Evolutionary conservation across 345 rosid genomes (phyloP).

Genomic region (Salix arbutifolia): DNA sequence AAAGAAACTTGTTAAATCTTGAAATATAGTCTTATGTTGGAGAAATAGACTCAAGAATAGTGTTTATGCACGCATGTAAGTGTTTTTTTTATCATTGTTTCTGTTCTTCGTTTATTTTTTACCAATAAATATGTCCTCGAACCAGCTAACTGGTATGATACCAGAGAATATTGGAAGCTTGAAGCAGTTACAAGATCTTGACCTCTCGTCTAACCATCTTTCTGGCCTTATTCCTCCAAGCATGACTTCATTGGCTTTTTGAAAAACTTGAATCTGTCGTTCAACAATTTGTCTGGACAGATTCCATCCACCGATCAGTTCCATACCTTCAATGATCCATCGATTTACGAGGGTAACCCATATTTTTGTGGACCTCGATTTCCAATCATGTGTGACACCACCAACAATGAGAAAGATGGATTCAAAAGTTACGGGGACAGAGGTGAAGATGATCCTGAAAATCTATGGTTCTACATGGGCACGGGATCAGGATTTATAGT

Average conservation of each 20-base stretch:
- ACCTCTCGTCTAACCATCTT: slow-evolving; percentile 16
- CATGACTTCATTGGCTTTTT: slow-evolving; percentile 15
- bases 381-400: slow-evolving; percentile 1
- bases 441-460: neutral
- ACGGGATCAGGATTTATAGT: slow-evolving; percentile 3
- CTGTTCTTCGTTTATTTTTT: too few species aligned
- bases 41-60: too few species aligned
- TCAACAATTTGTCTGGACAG: slow-evolving; percentile 24
- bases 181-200: slow-evolving; percentile 11
- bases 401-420: neutral
- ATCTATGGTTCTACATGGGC: neutral
- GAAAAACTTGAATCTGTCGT: slow-evolving; percentile 23
- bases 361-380: slow-evolving; percentile 15
- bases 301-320: slow-evolving; percentile 24
- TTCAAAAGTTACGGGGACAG: neutral
- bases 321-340: slow-evolving; percentile 16
- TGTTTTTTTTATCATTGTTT: too few species aligned
- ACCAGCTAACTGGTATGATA: slow-evolving; percentile 14
- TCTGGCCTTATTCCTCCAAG: slow-evolving; percentile 18
- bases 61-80: too few species aligned
- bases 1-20: too few species aligned
- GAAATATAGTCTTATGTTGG: too few species aligned
- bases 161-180: slow-evolving; percentile 14
- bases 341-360: slow-evolving; percentile 14
- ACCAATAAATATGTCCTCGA: too few species aligned